Evolutionary conservation across 441 rosid genomes (phyloP), one percentile per base, ranked within the genome.

Genomic region (Mallotus repandus): DNA sequence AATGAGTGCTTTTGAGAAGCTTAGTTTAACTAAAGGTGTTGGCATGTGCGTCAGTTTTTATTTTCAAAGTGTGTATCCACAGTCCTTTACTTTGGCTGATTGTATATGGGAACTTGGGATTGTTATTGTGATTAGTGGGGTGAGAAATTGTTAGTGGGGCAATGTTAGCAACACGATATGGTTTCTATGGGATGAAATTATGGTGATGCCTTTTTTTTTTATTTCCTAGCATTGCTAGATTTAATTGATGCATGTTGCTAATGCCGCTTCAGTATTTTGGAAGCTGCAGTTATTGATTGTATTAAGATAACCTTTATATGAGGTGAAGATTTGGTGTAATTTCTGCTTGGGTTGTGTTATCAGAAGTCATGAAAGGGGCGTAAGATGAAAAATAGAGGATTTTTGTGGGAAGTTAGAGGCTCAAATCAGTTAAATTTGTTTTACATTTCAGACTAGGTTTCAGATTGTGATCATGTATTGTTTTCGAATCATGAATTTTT

Each of bases 1-100:
- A 76, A 74, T 71, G 82, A 60, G 63, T 38, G 11, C 68, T 52
- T 60, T 46, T 48, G 60, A 46, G 22, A 62, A 66, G 74, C 70
- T 76, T 12, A 62, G 35, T 16, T 43, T 63, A 41, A 41, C n/a
- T 9, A 16, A 15, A 49, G 6, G 4, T 32, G 53, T 43, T 25
- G 18, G 16, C n/a, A 0, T 35, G 38, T 14, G 7, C 41, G 38
- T 7, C 15, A 8, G 4, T 0, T 0, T 18, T 68, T 52, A 50
- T 9, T 11, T 50, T 21, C 41, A 5, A 18, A 74, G 25, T 49
- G 25, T 13, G 43, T 48, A 32, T 22, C 49, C 35, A 38, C 21
- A 43, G 48, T 69, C 72, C 55, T 68, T 74, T 43, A 48, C 65
- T 77, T 70, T 76, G 53, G 73, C 21, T 73, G 64, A 65, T 62